Conservation (phyloP, 2,329 filamentous ascomycete species). For the Colletotrichum cordylinicola region DNA sequence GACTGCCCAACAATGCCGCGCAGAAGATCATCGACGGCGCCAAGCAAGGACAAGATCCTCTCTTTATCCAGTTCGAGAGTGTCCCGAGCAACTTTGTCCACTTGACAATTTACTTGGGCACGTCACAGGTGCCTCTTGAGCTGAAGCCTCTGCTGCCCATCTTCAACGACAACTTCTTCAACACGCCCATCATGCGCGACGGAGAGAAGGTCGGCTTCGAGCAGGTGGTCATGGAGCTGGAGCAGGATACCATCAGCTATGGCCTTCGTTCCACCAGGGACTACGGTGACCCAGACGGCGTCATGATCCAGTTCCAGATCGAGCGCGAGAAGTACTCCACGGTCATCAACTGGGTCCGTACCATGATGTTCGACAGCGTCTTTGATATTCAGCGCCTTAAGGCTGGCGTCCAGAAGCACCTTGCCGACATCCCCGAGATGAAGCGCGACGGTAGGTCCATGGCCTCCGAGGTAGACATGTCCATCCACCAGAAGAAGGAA, state of each 20-base stretch:
- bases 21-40: slow-evolving; percentile 80
- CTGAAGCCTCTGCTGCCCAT: slow-evolving; percentile 84
- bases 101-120: slow-evolving; percentile 81
- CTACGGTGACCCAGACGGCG: slow-evolving; percentile 80
- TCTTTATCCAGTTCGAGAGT: slow-evolving; percentile 97
- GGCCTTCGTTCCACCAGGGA: slow-evolving; percentile 70
- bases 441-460: slow-evolving; percentile 84
- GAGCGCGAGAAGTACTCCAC: slow-evolving; percentile 87
- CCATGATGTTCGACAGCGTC: slow-evolving; percentile 86
- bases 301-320: slow-evolving; percentile 82
- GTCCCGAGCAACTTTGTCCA: slow-evolving; percentile 93
- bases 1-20: slow-evolving; percentile 69
- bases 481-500: slow-evolving; percentile 79
- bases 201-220: slow-evolving; percentile 86
- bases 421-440: slow-evolving; percentile 89
- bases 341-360: slow-evolving; percentile 83
- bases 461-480: slow-evolving; percentile 71
- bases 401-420: slow-evolving; percentile 76
- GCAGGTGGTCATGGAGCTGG: slow-evolving; percentile 87
- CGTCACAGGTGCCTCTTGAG: slow-evolving; percentile 76
- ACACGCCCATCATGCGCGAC: slow-evolving; percentile 80
- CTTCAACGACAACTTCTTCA: slow-evolving; percentile 94
- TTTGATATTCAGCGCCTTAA: slow-evolving; percentile 76
- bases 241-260: slow-evolving; percentile 90
- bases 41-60: slow-evolving; percentile 63